These are phyloP conservation scores for Huntiella decipiens DNA, from an alignment of 2,329 filamentous ascomycete genomes.

Conservation along the genomic window DNA sequence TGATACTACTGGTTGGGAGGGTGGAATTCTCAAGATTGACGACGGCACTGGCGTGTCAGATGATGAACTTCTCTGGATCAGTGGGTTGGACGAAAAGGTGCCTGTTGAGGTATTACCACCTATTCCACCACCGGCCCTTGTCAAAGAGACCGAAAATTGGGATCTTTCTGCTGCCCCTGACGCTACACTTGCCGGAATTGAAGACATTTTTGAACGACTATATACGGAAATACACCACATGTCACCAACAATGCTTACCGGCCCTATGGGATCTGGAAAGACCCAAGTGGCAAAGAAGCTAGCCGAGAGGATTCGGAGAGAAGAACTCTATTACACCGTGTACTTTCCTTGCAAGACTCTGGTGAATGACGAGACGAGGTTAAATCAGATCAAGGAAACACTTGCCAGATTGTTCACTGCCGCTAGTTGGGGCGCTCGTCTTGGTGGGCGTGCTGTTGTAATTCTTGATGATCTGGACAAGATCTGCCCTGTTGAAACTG, in stretches of 20 bases:
- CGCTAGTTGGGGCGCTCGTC: slow-evolving; percentile 76
- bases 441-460: slow-evolving; percentile 68
- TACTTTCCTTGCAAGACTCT: slow-evolving; percentile 78
- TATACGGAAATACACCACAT: slow-evolving; percentile 61
- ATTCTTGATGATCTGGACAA: slow-evolving; percentile 87
- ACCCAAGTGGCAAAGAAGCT: slow-evolving; percentile 61
- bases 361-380: slow-evolving; percentile 75
- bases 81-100: slow-evolving; percentile 57
- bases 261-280: slow-evolving; percentile 80
- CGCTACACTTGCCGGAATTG: slow-evolving; percentile 64
- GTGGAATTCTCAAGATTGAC: slow-evolving; percentile 67
- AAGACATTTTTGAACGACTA: slow-evolving; percentile 52
- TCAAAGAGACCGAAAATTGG: slow-evolving; percentile 24
- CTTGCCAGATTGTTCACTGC: slow-evolving; percentile 68
- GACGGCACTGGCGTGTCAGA: slow-evolving; percentile 19
- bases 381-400: slow-evolving; percentile 80
- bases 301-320: slow-evolving; percentile 50
- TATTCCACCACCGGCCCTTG: slow-evolving; percentile 44
- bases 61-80: slow-evolving; percentile 45
- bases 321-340: slow-evolving; percentile 60
- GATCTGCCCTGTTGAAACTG: slow-evolving; percentile 81
- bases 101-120: slow-evolving; percentile 59
- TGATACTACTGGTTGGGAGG: slow-evolving; percentile 50
- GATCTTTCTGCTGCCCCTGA: slow-evolving; percentile 37
- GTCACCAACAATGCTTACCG: slow-evolving; percentile 78